Conservation (phyloP, 2,329 filamentous ascomycete species). For the Talaromyces funiculosus region DNA sequence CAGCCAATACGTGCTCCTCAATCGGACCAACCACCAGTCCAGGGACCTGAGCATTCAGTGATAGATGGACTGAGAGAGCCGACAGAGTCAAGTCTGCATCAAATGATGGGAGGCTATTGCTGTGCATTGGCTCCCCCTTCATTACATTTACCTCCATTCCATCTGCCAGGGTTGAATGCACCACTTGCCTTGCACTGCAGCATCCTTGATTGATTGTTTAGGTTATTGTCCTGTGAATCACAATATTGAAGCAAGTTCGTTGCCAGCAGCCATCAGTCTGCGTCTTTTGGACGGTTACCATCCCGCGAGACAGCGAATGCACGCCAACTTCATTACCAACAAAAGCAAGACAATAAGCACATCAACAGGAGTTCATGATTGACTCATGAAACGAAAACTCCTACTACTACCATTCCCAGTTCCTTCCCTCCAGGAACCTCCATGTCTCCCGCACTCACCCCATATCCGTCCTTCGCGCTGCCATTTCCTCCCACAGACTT, state of each 20-base stretch:
- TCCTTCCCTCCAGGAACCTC: conserved; percentile 15
- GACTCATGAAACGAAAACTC: conserved; percentile 8
- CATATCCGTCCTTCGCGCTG: conserved; percentile 22
- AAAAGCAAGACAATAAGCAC: neutral
- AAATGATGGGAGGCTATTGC: conserved; percentile 10
- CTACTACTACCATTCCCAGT: conserved; percentile 14
- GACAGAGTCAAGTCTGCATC: neutral
- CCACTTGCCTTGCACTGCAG: conserved; percentile 18
- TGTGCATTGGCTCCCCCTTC: conserved; percentile 21
- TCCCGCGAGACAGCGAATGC: neutral
- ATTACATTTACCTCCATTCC: conserved; percentile 29
- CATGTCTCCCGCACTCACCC: conserved; percentile 7
- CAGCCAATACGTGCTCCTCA: neutral
- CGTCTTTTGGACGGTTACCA: conserved; percentile 6
- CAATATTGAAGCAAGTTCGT: conserved; percentile 10
- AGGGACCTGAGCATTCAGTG: neutral
- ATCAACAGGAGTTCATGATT: conserved; percentile 1
- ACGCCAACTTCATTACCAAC: neutral
- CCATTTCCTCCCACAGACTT: conserved; percentile 25
- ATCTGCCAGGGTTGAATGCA: conserved; percentile 21
- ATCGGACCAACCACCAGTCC: neutral
- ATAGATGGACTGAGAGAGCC: neutral
- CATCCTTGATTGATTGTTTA: neutral
- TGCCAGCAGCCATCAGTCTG: neutral
- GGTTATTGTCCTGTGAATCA: neutral